These are phyloP conservation scores for Pholiota microspora DNA, from an alignment of 768 basidiomycete species.

Conservation along the genomic window DNA sequence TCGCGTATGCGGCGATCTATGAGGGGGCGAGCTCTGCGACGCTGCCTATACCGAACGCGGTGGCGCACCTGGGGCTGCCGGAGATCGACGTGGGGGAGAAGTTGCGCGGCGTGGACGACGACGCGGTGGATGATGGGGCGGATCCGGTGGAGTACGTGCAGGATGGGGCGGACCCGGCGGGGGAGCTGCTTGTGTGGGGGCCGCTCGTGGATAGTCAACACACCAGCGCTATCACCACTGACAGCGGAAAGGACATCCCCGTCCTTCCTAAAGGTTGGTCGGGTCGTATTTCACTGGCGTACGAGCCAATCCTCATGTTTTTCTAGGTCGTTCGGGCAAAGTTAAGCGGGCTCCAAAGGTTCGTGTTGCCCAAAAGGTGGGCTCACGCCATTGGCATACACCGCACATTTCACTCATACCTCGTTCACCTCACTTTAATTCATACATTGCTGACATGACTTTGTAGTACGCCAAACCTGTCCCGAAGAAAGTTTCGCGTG, in stretches of 20 bases:
- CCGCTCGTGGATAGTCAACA: conserved; percentile 75
- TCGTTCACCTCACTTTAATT: background rate
- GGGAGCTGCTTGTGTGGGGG: conserved; percentile 62
- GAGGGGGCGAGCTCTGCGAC: conserved; percentile 76
- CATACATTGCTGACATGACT: conserved; percentile 20
- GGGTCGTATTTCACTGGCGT: background rate
- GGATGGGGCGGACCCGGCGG: conserved; percentile 69
- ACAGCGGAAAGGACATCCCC: conserved; percentile 47
- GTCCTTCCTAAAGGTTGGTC: conserved; percentile 47
- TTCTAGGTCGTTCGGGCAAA: conserved; percentile 37
- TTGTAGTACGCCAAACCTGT: conserved; percentile 18
- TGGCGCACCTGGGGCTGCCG: conserved; percentile 70
- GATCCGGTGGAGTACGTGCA: no score
- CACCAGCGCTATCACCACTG: conserved; percentile 71
- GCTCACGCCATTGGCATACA: background rate
- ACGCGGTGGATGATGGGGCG: conserved; percentile 57
- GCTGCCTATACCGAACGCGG: conserved; percentile 43
- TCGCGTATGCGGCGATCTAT: conserved; percentile 77
- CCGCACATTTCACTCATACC: background rate
- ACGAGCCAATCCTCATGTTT: background rate
- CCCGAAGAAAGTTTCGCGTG: conserved; percentile 15
- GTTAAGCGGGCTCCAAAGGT: conserved; percentile 68
- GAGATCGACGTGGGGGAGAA: conserved; percentile 84
- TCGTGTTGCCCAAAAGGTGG: conserved; percentile 51
- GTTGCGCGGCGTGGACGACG: conserved; percentile 68